These are phyloP conservation scores for Cytospora leucostoma DNA, from an alignment of 2,329 filamentous ascomycete species.

Conservation along the genomic window DNA sequence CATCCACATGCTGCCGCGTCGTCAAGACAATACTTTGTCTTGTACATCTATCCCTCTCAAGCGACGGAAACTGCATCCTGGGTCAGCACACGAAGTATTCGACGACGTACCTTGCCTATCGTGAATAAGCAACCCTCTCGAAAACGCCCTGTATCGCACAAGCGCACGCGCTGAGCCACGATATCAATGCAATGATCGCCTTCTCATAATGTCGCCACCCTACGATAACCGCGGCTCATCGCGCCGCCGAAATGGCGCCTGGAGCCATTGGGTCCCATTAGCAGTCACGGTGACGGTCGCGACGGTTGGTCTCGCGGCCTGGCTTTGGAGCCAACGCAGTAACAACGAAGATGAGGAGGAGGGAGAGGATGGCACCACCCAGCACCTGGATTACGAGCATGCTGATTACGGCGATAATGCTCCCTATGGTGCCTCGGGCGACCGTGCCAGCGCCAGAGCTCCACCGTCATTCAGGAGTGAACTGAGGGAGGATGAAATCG, in stretches of 20 bases:
- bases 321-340: conserved; percentile 89
- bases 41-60: not conserved
- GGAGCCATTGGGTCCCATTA: conserved; percentile 88
- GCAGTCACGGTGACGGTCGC: conserved; percentile 85
- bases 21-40: not conserved
- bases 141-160: conserved; percentile 2
- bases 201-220: conserved; percentile 55
- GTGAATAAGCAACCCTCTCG: not conserved
- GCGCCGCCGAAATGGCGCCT: conserved; percentile 62
- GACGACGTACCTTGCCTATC: not conserved
- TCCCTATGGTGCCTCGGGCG: conserved; percentile 47
- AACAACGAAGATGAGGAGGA: conserved; percentile 68
- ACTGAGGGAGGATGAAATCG: conserved; percentile 40
- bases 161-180: conserved; percentile 6
- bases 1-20: not conserved
- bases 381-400: conserved; percentile 53
- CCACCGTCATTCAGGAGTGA: conserved; percentile 45
- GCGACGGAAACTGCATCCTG: not conserved
- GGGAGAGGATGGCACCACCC: conserved; percentile 54
- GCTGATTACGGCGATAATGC: conserved; percentile 53
- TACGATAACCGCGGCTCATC: conserved; percentile 63
- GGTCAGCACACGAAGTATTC: not conserved
- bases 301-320: conserved; percentile 81
- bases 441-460: conserved; percentile 38
- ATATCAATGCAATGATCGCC: conserved; percentile 42